These are phyloP conservation scores for Penicillium turbatum DNA, from an alignment of 495 filamentous ascomycete species.

Conservation along the genomic window DNA sequence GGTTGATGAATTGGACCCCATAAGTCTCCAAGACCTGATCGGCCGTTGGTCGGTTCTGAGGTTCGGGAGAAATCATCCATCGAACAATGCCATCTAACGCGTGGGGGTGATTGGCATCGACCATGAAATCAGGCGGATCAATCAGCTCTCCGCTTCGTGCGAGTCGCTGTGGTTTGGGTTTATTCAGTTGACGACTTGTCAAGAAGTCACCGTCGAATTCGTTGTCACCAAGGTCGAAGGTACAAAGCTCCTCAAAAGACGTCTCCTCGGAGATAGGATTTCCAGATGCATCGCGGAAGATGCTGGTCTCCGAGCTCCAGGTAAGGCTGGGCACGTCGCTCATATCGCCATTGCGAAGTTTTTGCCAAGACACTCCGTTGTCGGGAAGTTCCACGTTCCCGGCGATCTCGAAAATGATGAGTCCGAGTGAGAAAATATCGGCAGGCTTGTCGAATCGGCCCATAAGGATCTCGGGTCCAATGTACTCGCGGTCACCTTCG, in stretches of 20 bases:
- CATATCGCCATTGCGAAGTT: slow-evolving; percentile 79
- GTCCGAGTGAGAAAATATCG: slow-evolving; percentile 88
- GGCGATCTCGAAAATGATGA: slow-evolving; percentile 91
- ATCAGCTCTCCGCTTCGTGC: slow-evolving; percentile 61
- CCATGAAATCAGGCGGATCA: slow-evolving; percentile 83
- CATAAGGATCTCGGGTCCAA: slow-evolving; percentile 83
- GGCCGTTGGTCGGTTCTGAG: slow-evolving; percentile 66
- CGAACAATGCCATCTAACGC: slow-evolving; percentile 80
- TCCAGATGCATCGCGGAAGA: slow-evolving; percentile 72
- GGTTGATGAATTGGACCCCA: slow-evolving; percentile 71
- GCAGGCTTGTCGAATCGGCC: slow-evolving; percentile 83
- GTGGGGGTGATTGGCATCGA: slow-evolving; percentile 57
- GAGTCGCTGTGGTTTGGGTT: slow-evolving; percentile 28
- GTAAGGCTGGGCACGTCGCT: slow-evolving; percentile 81
- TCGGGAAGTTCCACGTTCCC: slow-evolving; percentile 88
- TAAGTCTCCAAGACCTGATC: slow-evolving; percentile 63
- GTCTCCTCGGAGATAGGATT: slow-evolving; percentile 51
- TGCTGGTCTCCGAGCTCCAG: slow-evolving; percentile 63
- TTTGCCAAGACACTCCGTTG: slow-evolving; percentile 85
- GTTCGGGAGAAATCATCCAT: slow-evolving; percentile 80
- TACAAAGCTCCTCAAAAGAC: slow-evolving; percentile 50
- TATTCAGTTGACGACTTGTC: slow-evolving; percentile 21
- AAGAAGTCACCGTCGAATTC: slow-evolving; percentile 37
- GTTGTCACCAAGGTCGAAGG: slow-evolving; percentile 46
- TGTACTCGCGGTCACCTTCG: slow-evolving; percentile 94